Percentiles rank a stretch among this genome's conserved stretches.
Conservation (phyloP, 2,329 filamentous ascomycete species). For the Monosporascus sp. region DNA sequence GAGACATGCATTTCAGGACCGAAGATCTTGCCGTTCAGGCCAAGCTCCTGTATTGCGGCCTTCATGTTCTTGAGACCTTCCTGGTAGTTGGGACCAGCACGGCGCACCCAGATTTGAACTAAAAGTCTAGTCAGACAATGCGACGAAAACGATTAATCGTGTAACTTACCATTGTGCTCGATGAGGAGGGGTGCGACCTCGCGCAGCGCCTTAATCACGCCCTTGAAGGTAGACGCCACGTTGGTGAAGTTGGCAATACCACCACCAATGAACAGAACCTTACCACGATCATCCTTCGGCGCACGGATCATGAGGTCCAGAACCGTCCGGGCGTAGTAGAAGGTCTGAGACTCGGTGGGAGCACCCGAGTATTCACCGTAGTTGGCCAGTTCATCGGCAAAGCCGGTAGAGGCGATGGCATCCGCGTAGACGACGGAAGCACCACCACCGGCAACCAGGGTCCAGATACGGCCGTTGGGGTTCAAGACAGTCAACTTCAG, state of each 20-base stretch:
- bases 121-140: background rate
- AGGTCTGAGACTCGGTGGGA: slow-evolving; percentile 97
- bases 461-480: slow-evolving; percentile 89
- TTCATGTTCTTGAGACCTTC: slow-evolving; percentile 99
- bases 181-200: slow-evolving; percentile 79
- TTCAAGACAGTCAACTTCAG: slow-evolving; percentile 98
- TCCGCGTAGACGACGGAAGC: slow-evolving; percentile 98
- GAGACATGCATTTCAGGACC: slow-evolving; percentile 89
- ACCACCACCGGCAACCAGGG: slow-evolving; percentile 97
- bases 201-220: slow-evolving; percentile 92
- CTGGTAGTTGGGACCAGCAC: slow-evolving; percentile 96
- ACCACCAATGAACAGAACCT: slow-evolving; percentile 98
- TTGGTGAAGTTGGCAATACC: slow-evolving; percentile 99
- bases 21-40: slow-evolving; percentile 63
- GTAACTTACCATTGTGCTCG: slow-evolving; percentile 69
- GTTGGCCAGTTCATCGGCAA: slow-evolving; percentile 95
- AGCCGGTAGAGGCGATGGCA: slow-evolving; percentile 93
- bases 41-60: slow-evolving; percentile 86
- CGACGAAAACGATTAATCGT: background rate
- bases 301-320: slow-evolving; percentile 96
- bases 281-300: slow-evolving; percentile 79
- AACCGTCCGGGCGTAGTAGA: slow-evolving; percentile 96
- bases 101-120: slow-evolving; percentile 91
- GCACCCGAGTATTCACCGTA: slow-evolving; percentile 99
- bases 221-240: slow-evolving; percentile 98